These are phyloP conservation scores for Fusarium graminum DNA, from an alignment of 2,329 filamentous ascomycete species.

Conservation along the genomic window DNA sequence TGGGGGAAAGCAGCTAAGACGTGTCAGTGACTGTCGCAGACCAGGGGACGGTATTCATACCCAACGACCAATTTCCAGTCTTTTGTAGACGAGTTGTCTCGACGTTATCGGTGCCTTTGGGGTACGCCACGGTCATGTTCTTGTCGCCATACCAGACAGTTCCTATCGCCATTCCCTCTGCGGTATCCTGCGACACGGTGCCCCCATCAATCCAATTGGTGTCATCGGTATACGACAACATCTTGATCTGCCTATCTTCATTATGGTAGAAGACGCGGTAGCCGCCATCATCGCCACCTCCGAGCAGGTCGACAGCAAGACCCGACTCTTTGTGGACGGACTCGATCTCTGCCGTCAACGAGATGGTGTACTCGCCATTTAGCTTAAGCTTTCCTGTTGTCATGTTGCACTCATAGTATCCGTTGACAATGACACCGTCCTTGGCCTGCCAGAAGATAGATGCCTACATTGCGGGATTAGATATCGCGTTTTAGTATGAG, in stretches of 20 bases:
- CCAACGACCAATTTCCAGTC: slow-evolving; percentile 1
- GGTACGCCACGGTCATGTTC: slow-evolving; percentile 4
- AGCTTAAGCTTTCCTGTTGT: neutral
- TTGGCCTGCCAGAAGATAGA: slow-evolving; percentile 7
- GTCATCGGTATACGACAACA: slow-evolving; percentile 1
- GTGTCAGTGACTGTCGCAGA: neutral
- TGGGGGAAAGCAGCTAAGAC: neutral
- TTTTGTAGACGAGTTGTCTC: neutral
- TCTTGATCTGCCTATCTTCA: neutral
- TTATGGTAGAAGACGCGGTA: slow-evolving; percentile 10
- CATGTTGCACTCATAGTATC: slow-evolving; percentile 9
- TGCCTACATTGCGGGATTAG: neutral
- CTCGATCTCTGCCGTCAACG: neutral
- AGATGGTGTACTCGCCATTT: slow-evolving; percentile 4
- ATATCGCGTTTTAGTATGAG: neutral
- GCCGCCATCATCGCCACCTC: slow-evolving; percentile 5
- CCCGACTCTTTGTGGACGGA: neutral
- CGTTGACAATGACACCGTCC: slow-evolving; percentile 6
- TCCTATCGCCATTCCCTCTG: slow-evolving; percentile 1
- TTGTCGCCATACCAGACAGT: neutral
- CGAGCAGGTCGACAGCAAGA: slow-evolving; percentile 4
- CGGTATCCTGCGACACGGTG: neutral
- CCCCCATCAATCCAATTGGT: slow-evolving; percentile 7
- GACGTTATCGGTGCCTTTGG: neutral
- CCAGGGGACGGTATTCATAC: neutral